Percentiles rank a stretch among this genome's conserved stretches.
Conservation (phyloP, 495 filamentous ascomycete species). For the Neurospora sp. region DNA sequence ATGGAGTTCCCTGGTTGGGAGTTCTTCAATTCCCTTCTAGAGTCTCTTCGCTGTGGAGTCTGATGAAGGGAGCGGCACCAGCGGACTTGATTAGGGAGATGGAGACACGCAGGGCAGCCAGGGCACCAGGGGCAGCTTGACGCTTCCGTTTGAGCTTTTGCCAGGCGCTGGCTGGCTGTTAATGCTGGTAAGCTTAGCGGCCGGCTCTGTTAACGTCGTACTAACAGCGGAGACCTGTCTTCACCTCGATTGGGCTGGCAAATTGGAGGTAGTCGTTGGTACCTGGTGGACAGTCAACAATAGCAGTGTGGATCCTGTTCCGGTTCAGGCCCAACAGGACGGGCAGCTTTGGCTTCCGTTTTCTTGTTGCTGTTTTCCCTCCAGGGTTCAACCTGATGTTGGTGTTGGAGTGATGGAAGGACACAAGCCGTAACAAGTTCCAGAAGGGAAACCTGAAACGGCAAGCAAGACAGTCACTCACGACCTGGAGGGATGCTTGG, state of each 20-base stretch:
- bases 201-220: background rate
- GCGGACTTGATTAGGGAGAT: background rate
- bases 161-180: background rate
- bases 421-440: slow-evolving; percentile 1
- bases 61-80: background rate
- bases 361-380: background rate
- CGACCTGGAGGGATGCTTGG: background rate
- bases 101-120: background rate
- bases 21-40: background rate
- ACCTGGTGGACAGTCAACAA: background rate
- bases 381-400: background rate
- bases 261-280: background rate
- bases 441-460: slow-evolving; percentile 16
- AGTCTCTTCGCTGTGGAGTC: background rate
- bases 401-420: background rate
- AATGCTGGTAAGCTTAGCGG: background rate
- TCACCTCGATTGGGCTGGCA: background rate
- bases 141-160: background rate
- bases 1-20: background rate
- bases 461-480: background rate
- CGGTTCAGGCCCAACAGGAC: background rate
- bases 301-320: background rate
- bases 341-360: background rate
- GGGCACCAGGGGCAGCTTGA: background rate
- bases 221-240: background rate